Evolutionary conservation across 805 yeast species (phyloP).

Genomic region (Danielozyma ontarioensis): DNA sequence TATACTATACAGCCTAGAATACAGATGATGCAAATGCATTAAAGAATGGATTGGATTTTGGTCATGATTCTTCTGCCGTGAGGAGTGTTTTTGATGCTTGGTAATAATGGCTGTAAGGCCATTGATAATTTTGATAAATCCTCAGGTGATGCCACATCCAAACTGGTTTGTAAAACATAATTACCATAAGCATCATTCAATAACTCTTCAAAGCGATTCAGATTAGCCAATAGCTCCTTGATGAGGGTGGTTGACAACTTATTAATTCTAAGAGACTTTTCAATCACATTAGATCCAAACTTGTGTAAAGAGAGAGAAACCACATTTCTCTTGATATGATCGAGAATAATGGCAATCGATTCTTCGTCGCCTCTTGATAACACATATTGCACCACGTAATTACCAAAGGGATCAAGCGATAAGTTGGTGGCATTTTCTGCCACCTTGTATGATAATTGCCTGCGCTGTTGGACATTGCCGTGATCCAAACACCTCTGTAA

Average conservation of each 20-base stretch:
- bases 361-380: conserved; percentile 44
- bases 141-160: conserved; percentile 48
- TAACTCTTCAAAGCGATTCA: conserved; percentile 33
- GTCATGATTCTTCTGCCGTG: conserved; percentile 92
- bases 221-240: conserved; percentile 34
- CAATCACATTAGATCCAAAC: conserved; percentile 58
- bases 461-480: conserved; percentile 68
- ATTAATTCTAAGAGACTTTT: conserved; percentile 47
- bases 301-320: conserved; percentile 51
- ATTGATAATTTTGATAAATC: conserved; percentile 53
- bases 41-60: conserved; percentile 38
- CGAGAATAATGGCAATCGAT: conserved; percentile 27
- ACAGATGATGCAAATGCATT: not conserved
- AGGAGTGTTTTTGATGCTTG: conserved; percentile 81
- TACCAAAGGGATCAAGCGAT: conserved; percentile 91
- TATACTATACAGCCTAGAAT: too few species aligned
- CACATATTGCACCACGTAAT: conserved; percentile 94
- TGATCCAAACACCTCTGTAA: conserved; percentile 91
- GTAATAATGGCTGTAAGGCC: conserved; percentile 66
- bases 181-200: conserved; percentile 58
- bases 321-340: conserved; percentile 31
- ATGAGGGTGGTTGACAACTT: conserved; percentile 43
- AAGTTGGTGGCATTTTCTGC: conserved; percentile 64
- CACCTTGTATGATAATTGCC: conserved; percentile 59
- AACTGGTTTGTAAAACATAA: conserved; percentile 54